Evolutionary conservation across 495 filamentous ascomycete species (phyloP).

Genomic region (Penicillium manginii): DNA sequence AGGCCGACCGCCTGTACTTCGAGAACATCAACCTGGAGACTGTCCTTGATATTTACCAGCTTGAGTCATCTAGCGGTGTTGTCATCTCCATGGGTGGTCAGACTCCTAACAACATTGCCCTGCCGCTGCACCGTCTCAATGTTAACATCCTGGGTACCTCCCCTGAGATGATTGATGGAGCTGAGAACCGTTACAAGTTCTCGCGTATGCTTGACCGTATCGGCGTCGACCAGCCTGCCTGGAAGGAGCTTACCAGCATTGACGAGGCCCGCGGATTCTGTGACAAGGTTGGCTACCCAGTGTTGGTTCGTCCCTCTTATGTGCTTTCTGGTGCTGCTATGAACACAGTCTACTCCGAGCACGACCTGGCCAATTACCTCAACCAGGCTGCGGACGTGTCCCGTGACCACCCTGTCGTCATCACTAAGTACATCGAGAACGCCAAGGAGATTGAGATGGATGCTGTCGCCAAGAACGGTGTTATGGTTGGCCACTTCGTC

Average conservation of each 20-base stretch:
- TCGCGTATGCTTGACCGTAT: conserved; percentile 96
- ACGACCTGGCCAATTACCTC: conserved; percentile 88
- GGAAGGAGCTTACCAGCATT: conserved; percentile 95
- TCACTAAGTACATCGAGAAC: conserved; percentile 98
- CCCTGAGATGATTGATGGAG: conserved; percentile 97
- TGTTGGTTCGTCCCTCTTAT: conserved; percentile 94
- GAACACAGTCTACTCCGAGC: conserved; percentile 95
- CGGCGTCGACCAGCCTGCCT: conserved; percentile 91
- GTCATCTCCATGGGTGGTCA: conserved; percentile 98
- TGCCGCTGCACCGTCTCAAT: conserved; percentile 84
- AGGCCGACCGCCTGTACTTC: conserved; percentile 94
- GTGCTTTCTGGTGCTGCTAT: conserved; percentile 97
- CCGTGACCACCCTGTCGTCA: conserved; percentile 97
- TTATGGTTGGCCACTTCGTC: conserved; percentile 89
- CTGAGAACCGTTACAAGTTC: conserved; percentile 98
- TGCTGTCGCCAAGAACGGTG: conserved; percentile 85
- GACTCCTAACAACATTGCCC: conserved; percentile 96
- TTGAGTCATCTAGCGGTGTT: conserved; percentile 86
- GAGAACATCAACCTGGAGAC: conserved; percentile 97
- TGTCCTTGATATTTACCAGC: conserved; percentile 91
- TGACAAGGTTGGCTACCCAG: conserved; percentile 86
- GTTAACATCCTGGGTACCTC: conserved; percentile 94
- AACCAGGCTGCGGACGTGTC: conserved; percentile 89
- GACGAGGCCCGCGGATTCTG: conserved; percentile 87
- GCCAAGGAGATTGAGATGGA: conserved; percentile 98